Conservation (phyloP, 2,329 filamentous ascomycete genomes). For the Claviceps digitariae region DNA sequence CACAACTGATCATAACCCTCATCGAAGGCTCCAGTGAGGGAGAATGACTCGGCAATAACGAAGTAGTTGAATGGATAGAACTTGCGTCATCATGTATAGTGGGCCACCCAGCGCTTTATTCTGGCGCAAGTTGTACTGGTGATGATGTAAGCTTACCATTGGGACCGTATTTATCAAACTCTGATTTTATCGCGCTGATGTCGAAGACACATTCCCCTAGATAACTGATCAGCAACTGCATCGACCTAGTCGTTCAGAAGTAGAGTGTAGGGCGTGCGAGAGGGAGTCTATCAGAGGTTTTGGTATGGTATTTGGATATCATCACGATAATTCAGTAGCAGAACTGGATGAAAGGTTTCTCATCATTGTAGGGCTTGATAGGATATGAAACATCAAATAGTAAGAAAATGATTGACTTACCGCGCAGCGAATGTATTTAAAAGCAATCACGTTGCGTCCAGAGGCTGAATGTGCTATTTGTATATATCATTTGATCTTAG, state of each 20-base stretch:
- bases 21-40: conserved; percentile 46
- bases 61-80: conserved; percentile 66
- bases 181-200: no score
- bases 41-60: conserved; percentile 57
- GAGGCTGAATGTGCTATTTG: neutral
- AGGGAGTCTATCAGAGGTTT: conserved; percentile 36
- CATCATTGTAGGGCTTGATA: conserved; percentile 36
- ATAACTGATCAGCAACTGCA: neutral
- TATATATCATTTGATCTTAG: neutral
- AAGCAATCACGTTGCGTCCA: neutral
- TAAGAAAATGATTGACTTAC: neutral
- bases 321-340: conserved; percentile 59
- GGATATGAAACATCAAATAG: neutral
- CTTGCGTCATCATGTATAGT: conserved; percentile 30
- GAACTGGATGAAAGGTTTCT: conserved; percentile 55
- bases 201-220: neutral
- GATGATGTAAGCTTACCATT: neutral
- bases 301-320: conserved; percentile 53
- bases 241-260: neutral
- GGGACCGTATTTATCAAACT: neutral
- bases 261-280: no score
- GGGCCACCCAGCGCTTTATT: neutral
- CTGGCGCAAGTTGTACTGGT: neutral
- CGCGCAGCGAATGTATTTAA: neutral
- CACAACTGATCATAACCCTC: conserved; percentile 57